Base-by-base conservation (phyloP, 768 basidiomycete genomes). In the Pholiota conissans region DNA sequence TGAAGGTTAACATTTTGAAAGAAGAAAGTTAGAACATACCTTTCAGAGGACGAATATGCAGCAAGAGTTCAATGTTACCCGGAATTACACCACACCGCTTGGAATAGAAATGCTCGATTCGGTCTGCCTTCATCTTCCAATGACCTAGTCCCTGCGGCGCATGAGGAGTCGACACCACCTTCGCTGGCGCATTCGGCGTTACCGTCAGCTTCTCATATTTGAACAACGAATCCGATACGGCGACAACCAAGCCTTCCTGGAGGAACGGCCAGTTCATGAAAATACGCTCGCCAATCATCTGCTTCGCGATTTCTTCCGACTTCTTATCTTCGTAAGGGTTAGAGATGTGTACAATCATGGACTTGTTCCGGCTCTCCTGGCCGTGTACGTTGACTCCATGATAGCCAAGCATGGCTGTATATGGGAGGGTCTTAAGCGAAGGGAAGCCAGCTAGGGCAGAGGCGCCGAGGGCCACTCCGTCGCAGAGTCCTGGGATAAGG, bases 361-460 rank as follows among this genome's bases (percentile, higher is more conserved):
- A 95, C 73, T 95, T 93, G 75, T 96, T 96, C 34, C 88, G 82
- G 62, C 87, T 92, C 68, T 97, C 95, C 0, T 85, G 76, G 53
- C 93, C 92, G 70, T 98, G 96, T 11, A 98, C 87, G 67, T 95
- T 97, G 64, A 98, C 95, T 20, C 89, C 85, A 66, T 98, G 96
- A 71, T 85, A 82, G 14, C 88, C 94, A 22, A 98, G 78, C 22
- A 78, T 74, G 10, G 89, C 86, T 0, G 82, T 84, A 66, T 93
- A 83, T 0, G 91, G 91, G 7, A 98, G 79, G 0, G 95, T 97
- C 59, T 95, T 84, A 28, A 98, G 81, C 1, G 97, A 96, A 0
- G 97, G 96, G 82, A 99, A 99, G 9, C 97, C 97, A 0, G 97
- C 94, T 5, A 98, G 79, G 5, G 95, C 92, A 32, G 87, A 81